phyloP scores from a whole-genome alignment of 805 yeast species.

The Candida tallmaniae region DNA sequence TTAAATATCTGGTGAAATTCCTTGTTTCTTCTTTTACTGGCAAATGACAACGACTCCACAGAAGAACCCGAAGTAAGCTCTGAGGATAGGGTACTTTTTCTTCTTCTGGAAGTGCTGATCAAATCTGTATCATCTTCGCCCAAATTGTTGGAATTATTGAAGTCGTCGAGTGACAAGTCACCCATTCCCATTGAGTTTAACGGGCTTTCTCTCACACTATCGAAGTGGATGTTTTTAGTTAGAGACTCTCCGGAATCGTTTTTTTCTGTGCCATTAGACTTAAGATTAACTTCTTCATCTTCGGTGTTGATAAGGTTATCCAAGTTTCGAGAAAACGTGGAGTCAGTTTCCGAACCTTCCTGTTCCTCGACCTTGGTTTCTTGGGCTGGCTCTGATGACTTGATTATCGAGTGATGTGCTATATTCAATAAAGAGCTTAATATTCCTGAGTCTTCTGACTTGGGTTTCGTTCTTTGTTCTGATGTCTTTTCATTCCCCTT shows the following conservation, averaged over 20 bases:
- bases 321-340: slow-evolving; percentile 12
- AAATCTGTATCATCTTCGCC: slow-evolving; percentile 1
- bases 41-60: slow-evolving; percentile 19
- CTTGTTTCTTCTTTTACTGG: slow-evolving; percentile 49
- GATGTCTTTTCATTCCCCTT: neutral
- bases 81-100: slow-evolving; percentile 1
- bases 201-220: slow-evolving; percentile 43
- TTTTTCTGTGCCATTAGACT: neutral
- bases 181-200: slow-evolving; percentile 49
- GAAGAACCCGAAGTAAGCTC: slow-evolving; percentile 8
- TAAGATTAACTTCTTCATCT: slow-evolving; percentile 3
- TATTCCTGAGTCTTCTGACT: slow-evolving; percentile 23
- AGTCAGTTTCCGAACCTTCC: slow-evolving; percentile 1
- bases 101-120: neutral
- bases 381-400: slow-evolving; percentile 2
- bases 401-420: slow-evolving; percentile 44
- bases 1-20: slow-evolving; percentile 60
- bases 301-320: slow-evolving; percentile 8
- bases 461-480: neutral
- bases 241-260: neutral
- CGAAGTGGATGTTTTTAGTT: slow-evolving; percentile 38
- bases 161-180: slow-evolving; percentile 25
- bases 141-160: slow-evolving; percentile 5
- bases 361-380: slow-evolving; percentile 1
- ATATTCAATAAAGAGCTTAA: slow-evolving; percentile 42